Evolutionary conservation across 1,139 yeast genomes (phyloP).

Genomic region (Groenewaldozyma auringiensis): DNA sequence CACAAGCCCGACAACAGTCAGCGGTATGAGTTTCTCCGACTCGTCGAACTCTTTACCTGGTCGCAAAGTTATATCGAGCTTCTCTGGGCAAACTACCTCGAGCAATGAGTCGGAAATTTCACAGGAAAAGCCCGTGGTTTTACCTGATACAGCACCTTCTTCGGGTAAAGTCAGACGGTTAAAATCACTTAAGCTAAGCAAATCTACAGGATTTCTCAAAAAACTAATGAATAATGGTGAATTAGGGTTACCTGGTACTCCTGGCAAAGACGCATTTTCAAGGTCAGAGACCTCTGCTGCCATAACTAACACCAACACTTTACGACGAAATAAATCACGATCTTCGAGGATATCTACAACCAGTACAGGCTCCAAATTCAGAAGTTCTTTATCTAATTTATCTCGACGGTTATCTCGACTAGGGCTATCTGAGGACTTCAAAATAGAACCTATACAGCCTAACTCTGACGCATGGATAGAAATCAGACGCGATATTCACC

Average conservation of each 20-base stretch:
- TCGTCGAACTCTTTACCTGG: not conserved
- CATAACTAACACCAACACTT: constrained; percentile 6
- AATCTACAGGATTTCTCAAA: constrained; percentile 45
- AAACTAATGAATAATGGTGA: constrained; percentile 36
- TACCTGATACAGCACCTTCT: constrained; percentile 17
- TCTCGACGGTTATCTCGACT: not conserved
- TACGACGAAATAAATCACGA: constrained; percentile 20
- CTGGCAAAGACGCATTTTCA: not conserved
- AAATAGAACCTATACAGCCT: not conserved
- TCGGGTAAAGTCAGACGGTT: constrained; percentile 11
- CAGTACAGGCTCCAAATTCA: constrained; percentile 16
- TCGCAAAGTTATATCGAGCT: not conserved
- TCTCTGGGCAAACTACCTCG: not conserved
- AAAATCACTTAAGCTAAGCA: constrained; percentile 22
- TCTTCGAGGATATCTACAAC: constrained; percentile 21
- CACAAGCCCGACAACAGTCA: constrained; percentile 33
- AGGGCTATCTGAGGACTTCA: constrained; percentile 1
- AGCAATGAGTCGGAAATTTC: not conserved
- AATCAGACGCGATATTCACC: constrained; percentile 52
- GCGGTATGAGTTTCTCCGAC: constrained; percentile 50
- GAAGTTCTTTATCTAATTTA: constrained; percentile 4
- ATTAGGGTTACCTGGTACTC: not conserved
- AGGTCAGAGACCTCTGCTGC: not conserved
- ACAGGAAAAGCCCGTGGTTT: constrained; percentile 19
- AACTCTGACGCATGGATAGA: constrained; percentile 38